A percentile compares a stretch with the other conserved stretches of the same genome.
These are phyloP conservation scores for Fusarium denticulatum DNA, from an alignment of 2,329 filamentous ascomycete species.

Conservation along the genomic window DNA sequence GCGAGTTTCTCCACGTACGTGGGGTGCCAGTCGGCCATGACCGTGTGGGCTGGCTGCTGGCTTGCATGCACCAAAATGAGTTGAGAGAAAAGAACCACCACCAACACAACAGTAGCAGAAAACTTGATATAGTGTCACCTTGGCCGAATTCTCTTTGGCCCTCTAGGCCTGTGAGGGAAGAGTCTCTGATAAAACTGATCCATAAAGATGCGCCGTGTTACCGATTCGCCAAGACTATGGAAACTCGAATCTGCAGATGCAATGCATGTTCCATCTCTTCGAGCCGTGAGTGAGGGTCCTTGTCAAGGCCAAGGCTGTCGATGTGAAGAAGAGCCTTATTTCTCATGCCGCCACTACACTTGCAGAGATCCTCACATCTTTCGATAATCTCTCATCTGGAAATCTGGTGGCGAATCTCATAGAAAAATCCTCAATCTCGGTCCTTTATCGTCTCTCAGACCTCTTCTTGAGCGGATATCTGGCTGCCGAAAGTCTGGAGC, in stretches of 20 bases:
- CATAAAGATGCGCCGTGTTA: slow-evolving; percentile 3
- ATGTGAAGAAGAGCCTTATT: slow-evolving; percentile 1
- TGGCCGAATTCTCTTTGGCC: not conserved
- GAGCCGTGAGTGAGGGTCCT: slow-evolving; percentile 3
- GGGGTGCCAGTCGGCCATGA: slow-evolving; percentile 40
- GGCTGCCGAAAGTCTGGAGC: slow-evolving; percentile 34
- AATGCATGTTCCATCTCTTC: slow-evolving; percentile 22
- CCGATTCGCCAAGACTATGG: slow-evolving; percentile 11
- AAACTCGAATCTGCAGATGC: slow-evolving; percentile 14
- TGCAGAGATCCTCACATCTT: slow-evolving; percentile 1
- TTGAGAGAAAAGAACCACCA: not conserved
- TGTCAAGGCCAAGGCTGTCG: slow-evolving; percentile 4
- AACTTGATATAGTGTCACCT: slow-evolving; percentile 8
- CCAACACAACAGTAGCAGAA: slow-evolving; percentile 1
- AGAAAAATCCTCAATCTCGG: slow-evolving; percentile 15
- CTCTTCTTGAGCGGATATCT: slow-evolving; percentile 10
- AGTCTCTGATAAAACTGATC: not conserved
- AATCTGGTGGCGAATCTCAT: not conserved
- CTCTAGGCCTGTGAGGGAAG: not conserved
- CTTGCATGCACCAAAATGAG: not conserved
- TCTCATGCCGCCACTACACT: slow-evolving; percentile 14
- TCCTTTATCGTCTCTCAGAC: not conserved
- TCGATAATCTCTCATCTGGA: not conserved
- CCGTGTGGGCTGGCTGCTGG: slow-evolving; percentile 26
- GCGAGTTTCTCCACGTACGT: slow-evolving; percentile 38